Evolutionary conservation across 495 filamentous ascomycete species (phyloP).

Genomic region (Penicillium longicatenatum): DNA sequence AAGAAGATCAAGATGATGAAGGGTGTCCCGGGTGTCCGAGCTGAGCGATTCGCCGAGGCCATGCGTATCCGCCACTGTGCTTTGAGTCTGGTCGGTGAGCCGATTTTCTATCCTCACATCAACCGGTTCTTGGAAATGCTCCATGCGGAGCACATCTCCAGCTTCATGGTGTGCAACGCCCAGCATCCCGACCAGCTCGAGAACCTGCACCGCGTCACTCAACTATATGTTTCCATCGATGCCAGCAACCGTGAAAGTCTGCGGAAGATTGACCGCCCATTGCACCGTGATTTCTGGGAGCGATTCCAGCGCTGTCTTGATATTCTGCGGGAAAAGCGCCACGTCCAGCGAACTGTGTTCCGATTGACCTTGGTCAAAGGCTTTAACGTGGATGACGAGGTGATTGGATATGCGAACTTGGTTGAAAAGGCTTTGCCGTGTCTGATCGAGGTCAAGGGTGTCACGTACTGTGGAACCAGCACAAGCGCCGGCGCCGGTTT

Average conservation of each 20-base stretch:
- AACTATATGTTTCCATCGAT: conserved; percentile 95
- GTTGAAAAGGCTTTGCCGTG: conserved; percentile 81
- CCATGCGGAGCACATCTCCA: conserved; percentile 83
- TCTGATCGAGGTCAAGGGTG: conserved; percentile 94
- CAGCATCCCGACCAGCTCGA: conserved; percentile 93
- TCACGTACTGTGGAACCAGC: conserved; percentile 93
- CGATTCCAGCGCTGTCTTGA: conserved; percentile 88
- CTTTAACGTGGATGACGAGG: conserved; percentile 95
- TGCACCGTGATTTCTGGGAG: conserved; percentile 97
- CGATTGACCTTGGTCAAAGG: conserved; percentile 93
- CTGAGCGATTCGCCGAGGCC: conserved; percentile 88
- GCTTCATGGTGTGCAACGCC: conserved; percentile 97
- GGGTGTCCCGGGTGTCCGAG: conserved; percentile 87
- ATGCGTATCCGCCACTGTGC: conserved; percentile 94
- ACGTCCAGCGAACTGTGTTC: conserved; percentile 89
- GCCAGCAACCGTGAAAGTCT: conserved; percentile 88
- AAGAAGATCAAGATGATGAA: conserved; percentile 97
- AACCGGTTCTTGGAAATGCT: conserved; percentile 84
- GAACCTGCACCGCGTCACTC: conserved; percentile 78
- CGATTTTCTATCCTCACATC: conserved; percentile 97
- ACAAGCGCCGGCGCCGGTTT: conserved; percentile 77
- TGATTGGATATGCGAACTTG: conserved; percentile 84
- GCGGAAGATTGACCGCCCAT: conserved; percentile 82
- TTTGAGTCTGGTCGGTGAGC: conserved; percentile 86
- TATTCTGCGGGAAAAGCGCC: conserved; percentile 79